These are phyloP conservation scores for Megacollybia platyphylla DNA, from an alignment of 1,284 basidiomycete species.

Conservation along the genomic window DNA sequence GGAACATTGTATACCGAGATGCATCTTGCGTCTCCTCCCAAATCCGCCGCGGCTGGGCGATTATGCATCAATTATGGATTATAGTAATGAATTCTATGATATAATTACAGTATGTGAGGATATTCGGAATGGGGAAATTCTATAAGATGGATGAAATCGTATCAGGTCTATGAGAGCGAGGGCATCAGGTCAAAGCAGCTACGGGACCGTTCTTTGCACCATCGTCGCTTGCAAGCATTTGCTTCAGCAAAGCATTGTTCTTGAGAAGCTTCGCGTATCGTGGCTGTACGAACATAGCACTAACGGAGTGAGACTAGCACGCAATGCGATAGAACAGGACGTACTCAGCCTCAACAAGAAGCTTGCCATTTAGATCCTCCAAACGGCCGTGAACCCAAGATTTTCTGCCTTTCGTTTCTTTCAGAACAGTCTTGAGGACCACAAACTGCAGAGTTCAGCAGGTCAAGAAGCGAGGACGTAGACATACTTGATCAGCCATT, in stretches of 20 bases:
- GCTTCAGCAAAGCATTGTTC: constrained; percentile 27
- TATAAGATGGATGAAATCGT: no score
- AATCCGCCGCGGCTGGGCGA: no score
- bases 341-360: constrained; percentile 73
- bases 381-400: constrained; percentile 59
- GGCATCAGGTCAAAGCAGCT: no score
- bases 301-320: constrained; percentile 13
- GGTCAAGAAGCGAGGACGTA: background rate
- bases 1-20: no score
- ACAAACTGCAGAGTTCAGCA: constrained; percentile 39
- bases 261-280: constrained; percentile 69
- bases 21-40: no score
- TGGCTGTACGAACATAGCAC: constrained; percentile 75
- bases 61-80: no score
- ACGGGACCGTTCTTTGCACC: background rate
- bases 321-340: constrained; percentile 13
- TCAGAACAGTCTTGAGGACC: constrained; percentile 53
- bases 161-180: no score
- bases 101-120: no score
- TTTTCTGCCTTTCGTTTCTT: constrained; percentile 67
- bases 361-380: constrained; percentile 66
- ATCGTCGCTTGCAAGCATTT: constrained; percentile 30
- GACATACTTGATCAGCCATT: constrained; percentile 66
- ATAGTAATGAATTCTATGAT: no score
- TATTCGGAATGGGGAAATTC: no score